phyloP scores from a whole-genome alignment of 2,329 filamentous ascomycete genomes.

The Colletotrichum sp. region DNA sequence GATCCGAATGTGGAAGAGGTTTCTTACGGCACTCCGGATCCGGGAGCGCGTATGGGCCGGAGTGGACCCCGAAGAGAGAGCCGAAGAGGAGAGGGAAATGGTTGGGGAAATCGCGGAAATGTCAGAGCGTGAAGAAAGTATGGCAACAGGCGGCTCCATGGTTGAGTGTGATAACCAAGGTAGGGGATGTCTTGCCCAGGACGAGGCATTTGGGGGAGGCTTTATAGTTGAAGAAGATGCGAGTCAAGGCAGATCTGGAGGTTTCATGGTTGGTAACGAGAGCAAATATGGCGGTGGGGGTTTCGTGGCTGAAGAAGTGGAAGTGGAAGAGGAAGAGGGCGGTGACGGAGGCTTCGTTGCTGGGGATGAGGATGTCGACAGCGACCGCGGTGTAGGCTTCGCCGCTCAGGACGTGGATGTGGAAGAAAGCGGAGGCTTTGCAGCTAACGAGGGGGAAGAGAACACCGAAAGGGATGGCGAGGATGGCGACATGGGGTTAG shows the following conservation, averaged over 20 bases:
- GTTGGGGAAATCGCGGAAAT: neutral
- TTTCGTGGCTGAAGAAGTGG: neutral
- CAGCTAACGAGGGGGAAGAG: neutral
- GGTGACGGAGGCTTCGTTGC: neutral
- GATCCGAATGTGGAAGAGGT: slow-evolving; percentile 69
- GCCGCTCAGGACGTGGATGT: neutral
- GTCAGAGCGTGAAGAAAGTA: neutral
- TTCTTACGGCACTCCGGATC: slow-evolving; percentile 79
- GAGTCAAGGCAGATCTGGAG: neutral
- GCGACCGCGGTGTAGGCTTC: neutral
- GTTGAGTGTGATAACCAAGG: neutral
- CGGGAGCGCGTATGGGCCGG: slow-evolving; percentile 72
- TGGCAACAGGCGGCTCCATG: neutral
- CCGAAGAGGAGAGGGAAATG: slow-evolving; percentile 32
- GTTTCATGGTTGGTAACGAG: neutral
- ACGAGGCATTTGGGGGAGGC: neutral
- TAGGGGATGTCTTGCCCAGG: neutral
- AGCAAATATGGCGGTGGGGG: neutral
- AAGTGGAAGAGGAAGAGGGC: neutral
- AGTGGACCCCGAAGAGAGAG: slow-evolving; percentile 53
- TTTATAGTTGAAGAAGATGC: neutral
- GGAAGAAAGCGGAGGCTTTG: neutral
- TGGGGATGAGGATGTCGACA: neutral
- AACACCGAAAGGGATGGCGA: neutral
- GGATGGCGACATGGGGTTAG: neutral